phyloP scores from a whole-genome alignment of 345 rosid species.

The Brassica carinata region DNA sequence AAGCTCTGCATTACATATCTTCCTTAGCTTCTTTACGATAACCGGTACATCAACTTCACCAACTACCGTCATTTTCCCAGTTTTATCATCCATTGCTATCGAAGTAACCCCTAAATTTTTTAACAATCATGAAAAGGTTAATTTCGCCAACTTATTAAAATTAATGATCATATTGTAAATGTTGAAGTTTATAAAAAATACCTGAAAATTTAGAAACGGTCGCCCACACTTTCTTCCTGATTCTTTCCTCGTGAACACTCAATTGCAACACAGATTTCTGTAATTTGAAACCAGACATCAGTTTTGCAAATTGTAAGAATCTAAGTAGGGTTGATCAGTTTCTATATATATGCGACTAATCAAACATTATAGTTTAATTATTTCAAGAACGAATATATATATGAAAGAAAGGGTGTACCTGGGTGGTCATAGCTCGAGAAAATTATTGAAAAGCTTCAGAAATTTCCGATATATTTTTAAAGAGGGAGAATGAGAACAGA shows the following conservation, averaged over 20 bases:
- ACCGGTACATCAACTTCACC: slow-evolving; percentile 54
- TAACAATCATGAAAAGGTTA: too few relatives aligned
- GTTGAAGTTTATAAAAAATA: too few relatives aligned
- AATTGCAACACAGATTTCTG: too few relatives aligned
- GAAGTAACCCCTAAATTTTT: slow-evolving; percentile 48
- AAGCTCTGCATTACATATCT: slow-evolving; percentile 49
- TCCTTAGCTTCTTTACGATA: slow-evolving; percentile 54
- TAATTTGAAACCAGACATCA: not conserved
- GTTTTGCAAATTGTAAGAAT: not conserved
- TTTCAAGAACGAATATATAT: not conserved
- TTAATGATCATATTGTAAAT: too few relatives aligned
- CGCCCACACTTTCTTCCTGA: too few relatives aligned
- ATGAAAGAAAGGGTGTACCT: slow-evolving; percentile 13
- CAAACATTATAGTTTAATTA: not conserved
- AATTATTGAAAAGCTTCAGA: slow-evolving; percentile 7
- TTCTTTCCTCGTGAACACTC: too few relatives aligned
- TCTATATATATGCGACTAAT: not conserved
- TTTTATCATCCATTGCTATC: slow-evolving; percentile 55
- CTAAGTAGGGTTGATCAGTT: not conserved
- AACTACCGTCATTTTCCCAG: slow-evolving; percentile 56
- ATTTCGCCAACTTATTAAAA: too few relatives aligned
- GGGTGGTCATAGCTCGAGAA: slow-evolving; percentile 23
- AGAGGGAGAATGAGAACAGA: not conserved
- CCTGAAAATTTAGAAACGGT: too few relatives aligned
- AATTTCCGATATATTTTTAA: not conserved